Evolutionary conservation across 169 alveolate genomes (phyloP).

Genomic region (Babesia bigemina): DNA sequence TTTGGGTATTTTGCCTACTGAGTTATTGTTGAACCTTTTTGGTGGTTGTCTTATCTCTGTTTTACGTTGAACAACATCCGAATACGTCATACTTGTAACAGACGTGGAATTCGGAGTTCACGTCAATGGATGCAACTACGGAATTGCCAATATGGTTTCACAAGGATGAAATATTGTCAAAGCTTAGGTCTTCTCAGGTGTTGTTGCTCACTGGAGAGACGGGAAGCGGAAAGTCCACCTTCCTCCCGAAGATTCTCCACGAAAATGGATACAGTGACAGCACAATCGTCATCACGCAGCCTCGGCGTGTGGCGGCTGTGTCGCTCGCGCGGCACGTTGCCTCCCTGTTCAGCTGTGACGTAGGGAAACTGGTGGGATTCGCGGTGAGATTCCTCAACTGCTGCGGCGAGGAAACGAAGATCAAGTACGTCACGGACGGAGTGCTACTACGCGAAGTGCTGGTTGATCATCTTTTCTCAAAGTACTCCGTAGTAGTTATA

Average conservation of each 20-base stretch:
- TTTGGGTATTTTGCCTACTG: not conserved
- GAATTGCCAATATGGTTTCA: conserved; percentile 44
- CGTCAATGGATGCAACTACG: conserved; percentile 29
- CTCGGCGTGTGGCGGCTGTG: conserved; percentile 92
- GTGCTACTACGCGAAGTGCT: conserved; percentile 92
- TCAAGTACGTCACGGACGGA: conserved; percentile 93
- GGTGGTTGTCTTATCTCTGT: not conserved
- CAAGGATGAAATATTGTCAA: conserved; percentile 51
- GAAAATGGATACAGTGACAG: conserved; percentile 59
- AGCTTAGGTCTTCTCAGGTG: conserved; percentile 41
- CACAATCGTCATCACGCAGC: conserved; percentile 86
- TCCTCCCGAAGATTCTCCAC: conserved; percentile 63
- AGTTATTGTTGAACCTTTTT: not conserved
- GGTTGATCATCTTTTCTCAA: conserved; percentile 77
- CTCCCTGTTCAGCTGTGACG: conserved; percentile 78
- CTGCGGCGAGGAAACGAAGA: conserved; percentile 83
- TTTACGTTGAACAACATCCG: too few relatives aligned
- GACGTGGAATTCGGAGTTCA: not conserved
- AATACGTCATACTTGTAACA: not conserved
- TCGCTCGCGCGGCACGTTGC: conserved; percentile 89
- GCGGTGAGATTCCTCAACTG: conserved; percentile 89
- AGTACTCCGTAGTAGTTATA: conserved; percentile 85
- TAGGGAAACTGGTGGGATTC: conserved; percentile 90
- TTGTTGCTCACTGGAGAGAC: conserved; percentile 70
- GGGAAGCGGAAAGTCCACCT: conserved; percentile 90